These are phyloP conservation scores for Fusarium palustre DNA, from an alignment of 2,329 filamentous ascomycete species.

Conservation along the genomic window DNA sequence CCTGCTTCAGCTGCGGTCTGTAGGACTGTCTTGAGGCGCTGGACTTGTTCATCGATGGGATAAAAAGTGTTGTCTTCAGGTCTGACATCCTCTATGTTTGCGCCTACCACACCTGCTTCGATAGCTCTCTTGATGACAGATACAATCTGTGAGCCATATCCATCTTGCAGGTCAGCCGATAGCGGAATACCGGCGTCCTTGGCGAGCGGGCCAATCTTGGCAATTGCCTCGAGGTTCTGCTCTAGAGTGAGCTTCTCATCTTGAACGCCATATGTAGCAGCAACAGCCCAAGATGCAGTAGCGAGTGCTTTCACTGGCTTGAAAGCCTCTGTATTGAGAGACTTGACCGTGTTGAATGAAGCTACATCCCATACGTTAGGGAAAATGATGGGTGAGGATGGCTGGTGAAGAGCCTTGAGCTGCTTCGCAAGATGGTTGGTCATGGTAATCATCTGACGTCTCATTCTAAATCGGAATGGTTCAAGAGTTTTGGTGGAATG, in stretches of 20 bases:
- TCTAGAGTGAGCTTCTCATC: slow-evolving; percentile 63
- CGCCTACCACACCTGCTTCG: slow-evolving; percentile 65
- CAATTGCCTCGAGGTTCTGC: slow-evolving; percentile 62
- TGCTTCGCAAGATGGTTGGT: slow-evolving; percentile 51
- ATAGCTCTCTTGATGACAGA: slow-evolving; percentile 60
- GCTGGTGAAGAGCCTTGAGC: slow-evolving; percentile 60
- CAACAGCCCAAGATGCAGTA: slow-evolving; percentile 64
- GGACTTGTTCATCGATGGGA: slow-evolving; percentile 59
- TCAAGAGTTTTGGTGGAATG: not conserved
- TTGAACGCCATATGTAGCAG: slow-evolving; percentile 56
- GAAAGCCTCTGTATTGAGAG: slow-evolving; percentile 52
- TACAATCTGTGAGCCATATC: slow-evolving; percentile 62
- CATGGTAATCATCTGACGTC: slow-evolving; percentile 23
- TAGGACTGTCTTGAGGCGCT: slow-evolving; percentile 59
- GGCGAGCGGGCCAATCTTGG: slow-evolving; percentile 58
- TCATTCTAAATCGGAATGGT: not conserved
- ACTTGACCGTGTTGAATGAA: slow-evolving; percentile 59
- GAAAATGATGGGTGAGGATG: slow-evolving; percentile 63
- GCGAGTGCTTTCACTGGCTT: slow-evolving; percentile 59
- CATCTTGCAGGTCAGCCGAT: slow-evolving; percentile 70
- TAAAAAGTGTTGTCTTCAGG: slow-evolving; percentile 51
- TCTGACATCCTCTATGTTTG: slow-evolving; percentile 68
- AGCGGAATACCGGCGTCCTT: slow-evolving; percentile 59
- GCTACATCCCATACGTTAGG: slow-evolving; percentile 67
- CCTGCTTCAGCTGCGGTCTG: slow-evolving; percentile 59